phyloP scores from a whole-genome alignment of 2,329 filamentous ascomycete species.

The Exophiala sideris region DNA sequence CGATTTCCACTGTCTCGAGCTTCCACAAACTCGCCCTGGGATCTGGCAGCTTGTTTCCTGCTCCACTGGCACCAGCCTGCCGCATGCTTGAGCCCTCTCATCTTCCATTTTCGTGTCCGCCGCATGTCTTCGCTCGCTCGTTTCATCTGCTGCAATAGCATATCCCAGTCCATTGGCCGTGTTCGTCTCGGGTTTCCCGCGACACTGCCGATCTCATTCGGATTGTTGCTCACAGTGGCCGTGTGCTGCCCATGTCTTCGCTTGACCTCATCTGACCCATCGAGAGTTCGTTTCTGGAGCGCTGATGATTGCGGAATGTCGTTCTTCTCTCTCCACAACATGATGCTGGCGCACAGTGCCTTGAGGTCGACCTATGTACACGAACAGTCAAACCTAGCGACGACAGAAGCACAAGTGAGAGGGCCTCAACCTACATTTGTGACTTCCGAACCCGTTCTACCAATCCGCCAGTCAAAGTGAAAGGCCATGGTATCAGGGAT shows the following conservation, averaged over 20 bases:
- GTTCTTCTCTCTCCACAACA: conserved; percentile 13
- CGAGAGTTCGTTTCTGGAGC: background rate
- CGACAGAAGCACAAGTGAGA: background rate
- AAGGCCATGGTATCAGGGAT: conserved; percentile 15
- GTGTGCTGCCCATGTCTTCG: background rate
- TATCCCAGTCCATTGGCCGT: conserved; percentile 6
- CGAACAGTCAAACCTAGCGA: background rate
- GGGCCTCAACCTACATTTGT: conserved; percentile 1
- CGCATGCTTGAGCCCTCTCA: conserved; percentile 3
- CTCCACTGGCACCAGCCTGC: conserved; percentile 14
- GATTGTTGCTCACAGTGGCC: no score
- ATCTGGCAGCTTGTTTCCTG: background rate
- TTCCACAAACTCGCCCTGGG: conserved; percentile 5
- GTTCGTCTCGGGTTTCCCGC: no score
- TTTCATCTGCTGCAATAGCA: conserved; percentile 8
- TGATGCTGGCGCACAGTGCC: conserved; percentile 8
- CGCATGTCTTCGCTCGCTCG: conserved; percentile 7
- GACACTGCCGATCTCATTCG: no score
- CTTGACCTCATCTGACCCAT: background rate
- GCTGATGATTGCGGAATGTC: conserved; percentile 1
- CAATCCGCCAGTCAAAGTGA: conserved; percentile 15
- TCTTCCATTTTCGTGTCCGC: conserved; percentile 7
- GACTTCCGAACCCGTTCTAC: background rate
- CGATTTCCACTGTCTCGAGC: conserved; percentile 6
- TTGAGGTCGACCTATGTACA: conserved; percentile 5